Conservation (phyloP, 2,329 filamentous ascomycete genomes). For the Cordyceps militaris region DNA sequence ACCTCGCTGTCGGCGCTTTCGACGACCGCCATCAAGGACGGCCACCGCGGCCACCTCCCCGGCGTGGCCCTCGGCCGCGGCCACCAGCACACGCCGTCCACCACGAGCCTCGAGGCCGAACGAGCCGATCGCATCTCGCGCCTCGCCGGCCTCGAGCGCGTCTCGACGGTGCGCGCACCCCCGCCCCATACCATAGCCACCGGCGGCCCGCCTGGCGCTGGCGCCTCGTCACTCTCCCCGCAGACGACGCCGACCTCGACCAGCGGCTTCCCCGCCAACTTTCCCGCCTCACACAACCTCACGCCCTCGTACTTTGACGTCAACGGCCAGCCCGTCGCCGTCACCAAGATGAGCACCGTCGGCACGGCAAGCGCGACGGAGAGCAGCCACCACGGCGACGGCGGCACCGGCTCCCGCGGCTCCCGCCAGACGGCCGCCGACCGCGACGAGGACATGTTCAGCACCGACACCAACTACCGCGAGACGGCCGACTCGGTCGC, state of each 20-base stretch:
- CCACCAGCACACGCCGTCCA: conserved; percentile 51
- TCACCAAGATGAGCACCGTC: conserved; percentile 79
- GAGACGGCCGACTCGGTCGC: conserved; percentile 54
- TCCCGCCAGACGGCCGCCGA: conserved; percentile 48
- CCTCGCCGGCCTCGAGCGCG: conserved; percentile 81
- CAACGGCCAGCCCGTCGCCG: conserved; percentile 59
- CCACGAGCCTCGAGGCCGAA: conserved; percentile 78
- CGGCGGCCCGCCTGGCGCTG: conserved; percentile 22
- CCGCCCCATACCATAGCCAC: conserved; percentile 19
- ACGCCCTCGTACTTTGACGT: conserved; percentile 75
- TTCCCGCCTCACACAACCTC: conserved; percentile 32
- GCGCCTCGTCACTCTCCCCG: conserved; percentile 34
- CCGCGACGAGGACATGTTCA: conserved; percentile 61
- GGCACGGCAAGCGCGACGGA: conserved; percentile 85
- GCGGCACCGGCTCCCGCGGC: too few species aligned
- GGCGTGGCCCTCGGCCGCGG: conserved; percentile 42
- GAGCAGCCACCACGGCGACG: conserved; percentile 58
- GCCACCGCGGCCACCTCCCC: conserved; percentile 74
- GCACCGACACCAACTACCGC: conserved; percentile 55
- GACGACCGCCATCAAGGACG: conserved; percentile 93
- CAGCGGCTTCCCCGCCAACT: conserved; percentile 35
- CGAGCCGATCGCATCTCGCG: conserved; percentile 93
- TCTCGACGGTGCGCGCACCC: conserved; percentile 64
- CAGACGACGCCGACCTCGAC: conserved; percentile 47
- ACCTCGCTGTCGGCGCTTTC: conserved; percentile 88